These are phyloP conservation scores for Phytophthora pseudosyringae DNA, from an alignment of 352 stramenopile genomes.

Conservation along the genomic window DNA sequence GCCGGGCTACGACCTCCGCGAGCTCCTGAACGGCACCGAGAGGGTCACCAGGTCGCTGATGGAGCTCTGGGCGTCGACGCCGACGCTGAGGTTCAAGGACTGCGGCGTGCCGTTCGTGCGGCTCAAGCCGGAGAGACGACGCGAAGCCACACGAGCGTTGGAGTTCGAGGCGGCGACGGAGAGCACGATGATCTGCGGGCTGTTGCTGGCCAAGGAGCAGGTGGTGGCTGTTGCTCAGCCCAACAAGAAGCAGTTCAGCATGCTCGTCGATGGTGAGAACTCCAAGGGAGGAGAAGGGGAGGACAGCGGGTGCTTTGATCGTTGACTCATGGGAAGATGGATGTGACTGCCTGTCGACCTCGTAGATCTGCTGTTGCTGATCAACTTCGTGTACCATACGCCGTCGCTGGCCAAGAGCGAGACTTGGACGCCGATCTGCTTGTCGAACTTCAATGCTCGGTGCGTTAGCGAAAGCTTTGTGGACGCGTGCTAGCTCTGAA, in stretches of 20 bases:
- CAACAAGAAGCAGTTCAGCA: conserved; percentile 65
- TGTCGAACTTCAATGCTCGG: conserved; percentile 71
- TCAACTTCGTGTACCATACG: conserved; percentile 80
- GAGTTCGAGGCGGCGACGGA: conserved; percentile 46
- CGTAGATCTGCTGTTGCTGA: conserved; percentile 68
- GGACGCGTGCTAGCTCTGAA: background rate
- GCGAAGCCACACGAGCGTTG: conserved; percentile 53
- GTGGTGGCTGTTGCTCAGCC: conserved; percentile 68
- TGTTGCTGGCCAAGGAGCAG: conserved; percentile 54
- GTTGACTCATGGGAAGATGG: background rate
- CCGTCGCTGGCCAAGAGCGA: conserved; percentile 65
- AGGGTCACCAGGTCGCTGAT: conserved; percentile 49
- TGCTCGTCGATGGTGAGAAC: conserved; percentile 64
- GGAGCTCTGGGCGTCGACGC: conserved; percentile 46
- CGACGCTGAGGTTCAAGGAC: conserved; percentile 49
- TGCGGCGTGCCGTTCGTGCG: conserved; percentile 61
- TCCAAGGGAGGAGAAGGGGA: background rate
- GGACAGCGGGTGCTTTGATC: background rate
- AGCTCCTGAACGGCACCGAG: conserved; percentile 72
- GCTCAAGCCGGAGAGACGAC: conserved; percentile 46
- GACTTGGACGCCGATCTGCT: conserved; percentile 77
- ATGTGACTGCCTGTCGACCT: background rate
- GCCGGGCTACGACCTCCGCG: conserved; percentile 73
- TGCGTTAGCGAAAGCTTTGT: conserved; percentile 18
- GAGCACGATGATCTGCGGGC: conserved; percentile 59